phyloP scores from a whole-genome alignment of 495 filamentous ascomycete genomes.

The Penicillium verhagenii region DNA sequence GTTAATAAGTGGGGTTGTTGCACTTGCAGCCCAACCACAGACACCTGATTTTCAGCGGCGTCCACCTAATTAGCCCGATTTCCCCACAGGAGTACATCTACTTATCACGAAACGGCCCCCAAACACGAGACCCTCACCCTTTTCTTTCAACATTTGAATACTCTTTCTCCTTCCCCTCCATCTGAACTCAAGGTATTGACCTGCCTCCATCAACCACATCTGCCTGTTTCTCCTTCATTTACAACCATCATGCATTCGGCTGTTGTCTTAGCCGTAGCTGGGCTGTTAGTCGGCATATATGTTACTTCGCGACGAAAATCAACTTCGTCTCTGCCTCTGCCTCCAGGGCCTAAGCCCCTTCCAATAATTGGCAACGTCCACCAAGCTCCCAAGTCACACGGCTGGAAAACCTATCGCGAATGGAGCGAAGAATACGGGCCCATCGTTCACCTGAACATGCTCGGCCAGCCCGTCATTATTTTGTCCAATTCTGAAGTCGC shows the following conservation, averaged over 20 bases:
- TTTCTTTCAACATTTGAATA: no score
- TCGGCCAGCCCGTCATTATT: constrained; percentile 25
- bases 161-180: no score
- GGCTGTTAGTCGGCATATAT: neutral
- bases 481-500: constrained; percentile 26
- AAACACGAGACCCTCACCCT: no score
- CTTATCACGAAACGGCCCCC: no score
- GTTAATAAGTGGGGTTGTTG: no score
- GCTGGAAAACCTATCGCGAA: constrained; percentile 58
- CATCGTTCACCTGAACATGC: constrained; percentile 28
- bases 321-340: constrained; percentile 29
- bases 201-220: no score
- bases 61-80: no score
- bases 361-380: constrained; percentile 58
- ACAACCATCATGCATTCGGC: neutral
- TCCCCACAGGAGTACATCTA: no score
- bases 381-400: constrained; percentile 49
- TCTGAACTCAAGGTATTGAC: no score
- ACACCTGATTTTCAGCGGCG: no score
- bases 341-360: constrained; percentile 54
- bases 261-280: neutral
- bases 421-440: constrained; percentile 46
- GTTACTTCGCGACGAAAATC: neutral
- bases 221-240: no score
- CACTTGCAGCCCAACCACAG: no score